Base-by-base conservation (phyloP, 192 early-diverging fungal species). In the Spizellomyces punctatus region DNA sequence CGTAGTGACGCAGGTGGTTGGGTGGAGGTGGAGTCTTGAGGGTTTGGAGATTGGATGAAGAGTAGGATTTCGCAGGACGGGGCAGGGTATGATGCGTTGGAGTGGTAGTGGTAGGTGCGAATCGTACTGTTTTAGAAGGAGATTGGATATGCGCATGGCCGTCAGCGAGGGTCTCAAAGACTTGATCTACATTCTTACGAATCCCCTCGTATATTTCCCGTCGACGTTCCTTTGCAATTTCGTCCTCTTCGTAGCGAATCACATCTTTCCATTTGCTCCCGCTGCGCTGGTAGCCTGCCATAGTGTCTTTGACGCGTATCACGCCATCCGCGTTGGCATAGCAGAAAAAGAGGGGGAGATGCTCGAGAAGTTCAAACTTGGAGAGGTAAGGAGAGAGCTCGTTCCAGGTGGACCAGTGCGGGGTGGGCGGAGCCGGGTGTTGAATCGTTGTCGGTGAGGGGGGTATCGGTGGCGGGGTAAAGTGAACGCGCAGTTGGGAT, bases 321-420 rank as follows among this genome's bases (percentile, higher is more conserved):
- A 83, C 73, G 10, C 58, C 72, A 47, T 83, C 82, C 22, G 76
- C 77, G 48, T 83, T 83, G 43, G 82, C 82, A 27, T 79, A 81
- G 63, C 76, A 79, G 63, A 83, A 83, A 57, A 81, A 81, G 19
- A 83, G 64, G 14, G 82, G 82, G 21, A 83, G 48, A 27, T 83
- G 76, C 54, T 71, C 64, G 12, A 81, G 55, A 19, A 50, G 55
- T 57, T 83, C 82, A 63, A 83, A 83, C 46, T 68, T 55, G 36
- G 61, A 46, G 46, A 83, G 69, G 61, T 81, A 81, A n/a, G 79
- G 78, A 9, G 65, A 69, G 9, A 83, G 67, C 48, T 81, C 81
- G 74, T 83, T 77, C 81, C 79, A 81, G 41, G 16, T 44, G 19
- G 50, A 8, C 68, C 73, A 63, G 50, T 12, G 50, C 17, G 50